Base-by-base conservation (phyloP, 768 basidiomycete species). In the Galerina marginata region DNA sequence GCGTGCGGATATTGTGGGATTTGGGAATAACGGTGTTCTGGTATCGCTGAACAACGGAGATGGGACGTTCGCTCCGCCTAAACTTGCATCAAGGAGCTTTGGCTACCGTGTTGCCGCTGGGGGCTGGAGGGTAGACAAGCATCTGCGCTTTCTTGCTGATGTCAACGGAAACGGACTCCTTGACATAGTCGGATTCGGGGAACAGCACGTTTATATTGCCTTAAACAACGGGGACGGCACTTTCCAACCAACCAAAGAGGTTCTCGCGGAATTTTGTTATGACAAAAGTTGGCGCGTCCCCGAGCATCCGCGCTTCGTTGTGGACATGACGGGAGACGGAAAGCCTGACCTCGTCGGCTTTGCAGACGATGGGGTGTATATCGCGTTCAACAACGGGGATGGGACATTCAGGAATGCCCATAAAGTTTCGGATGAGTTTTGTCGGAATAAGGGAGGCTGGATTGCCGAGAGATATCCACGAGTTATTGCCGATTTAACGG, bases 151-250 rank as follows among this genome's bases (percentile, higher is more conserved):
- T 42, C 40, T 62, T 16, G 60, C 60, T 6, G 62, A 66, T 37
- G 49, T 62, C 16, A 48, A 57, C 11, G 58, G 54, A 23, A 56
- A 42, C 15, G 65, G 65, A 4, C 53, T 48, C 3, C 59, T 49
- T 12, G 65, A 66, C 40, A 59, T 66, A 36, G 56, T 66, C 16
- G 65, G 65, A 9, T 66, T 66, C 54, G 62, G 65, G 2, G 47
- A 58, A 11, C 25, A 10, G 2, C 62, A 59, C 15, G 60, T 66
- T 11, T 43, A 52, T 10, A 40, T 54, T 11, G 20, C 65, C 15
- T 29, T 55, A 25, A 66, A 66, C 40, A 55, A 58, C 16, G 65
- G 63, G 4, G 39, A 58, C 36, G 54, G 54, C 10, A 54, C 33
- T 5, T 64, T 64, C 56, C n/a, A 39, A 6, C 45, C 55, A 23